Evolutionary conservation across 2,329 filamentous ascomycete species (phyloP).

Genomic region (Fusarium burgessii): DNA sequence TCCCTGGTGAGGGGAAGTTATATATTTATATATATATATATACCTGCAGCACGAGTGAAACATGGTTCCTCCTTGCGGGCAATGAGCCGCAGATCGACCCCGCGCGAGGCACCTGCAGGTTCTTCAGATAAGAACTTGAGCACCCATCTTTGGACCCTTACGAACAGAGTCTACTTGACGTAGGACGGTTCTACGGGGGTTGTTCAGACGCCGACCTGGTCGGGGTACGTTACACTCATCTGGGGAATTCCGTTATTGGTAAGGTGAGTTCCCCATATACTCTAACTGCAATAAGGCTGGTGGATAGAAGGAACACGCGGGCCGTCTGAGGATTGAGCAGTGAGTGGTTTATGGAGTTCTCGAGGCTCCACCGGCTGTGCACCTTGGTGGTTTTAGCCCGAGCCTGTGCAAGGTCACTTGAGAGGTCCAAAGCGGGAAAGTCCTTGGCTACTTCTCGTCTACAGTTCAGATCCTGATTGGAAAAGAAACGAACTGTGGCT

Average conservation of each 20-base stretch:
- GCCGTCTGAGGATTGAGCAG: neutral
- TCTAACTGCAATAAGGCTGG: constrained; percentile 13
- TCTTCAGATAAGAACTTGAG: neutral
- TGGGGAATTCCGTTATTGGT: constrained; percentile 5
- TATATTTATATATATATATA: constrained; percentile 26
- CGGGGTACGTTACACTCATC: constrained; percentile 11
- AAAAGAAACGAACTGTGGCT: neutral
- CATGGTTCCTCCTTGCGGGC: neutral
- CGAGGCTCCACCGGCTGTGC: constrained; percentile 5
- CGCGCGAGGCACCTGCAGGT: neutral
- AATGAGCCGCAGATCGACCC: neutral
- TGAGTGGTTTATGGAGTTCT: neutral
- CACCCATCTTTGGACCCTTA: neutral
- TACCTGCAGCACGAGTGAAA: neutral
- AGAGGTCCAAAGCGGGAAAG: neutral
- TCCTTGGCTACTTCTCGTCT: neutral
- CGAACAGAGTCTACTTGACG: neutral
- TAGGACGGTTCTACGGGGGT: constrained; percentile 19
- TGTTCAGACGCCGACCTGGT: constrained; percentile 3
- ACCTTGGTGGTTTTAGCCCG: neutral
- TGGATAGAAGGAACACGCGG: neutral
- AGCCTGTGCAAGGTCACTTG: neutral
- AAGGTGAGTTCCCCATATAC: constrained; percentile 1
- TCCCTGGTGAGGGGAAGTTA: constrained; percentile 4
- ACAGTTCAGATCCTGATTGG: neutral